Evolutionary conservation across 1,284 basidiomycete genomes (phyloP), one percentile per base, ranked within the genome.

Genomic region (Cryptococcus sp.): DNA sequence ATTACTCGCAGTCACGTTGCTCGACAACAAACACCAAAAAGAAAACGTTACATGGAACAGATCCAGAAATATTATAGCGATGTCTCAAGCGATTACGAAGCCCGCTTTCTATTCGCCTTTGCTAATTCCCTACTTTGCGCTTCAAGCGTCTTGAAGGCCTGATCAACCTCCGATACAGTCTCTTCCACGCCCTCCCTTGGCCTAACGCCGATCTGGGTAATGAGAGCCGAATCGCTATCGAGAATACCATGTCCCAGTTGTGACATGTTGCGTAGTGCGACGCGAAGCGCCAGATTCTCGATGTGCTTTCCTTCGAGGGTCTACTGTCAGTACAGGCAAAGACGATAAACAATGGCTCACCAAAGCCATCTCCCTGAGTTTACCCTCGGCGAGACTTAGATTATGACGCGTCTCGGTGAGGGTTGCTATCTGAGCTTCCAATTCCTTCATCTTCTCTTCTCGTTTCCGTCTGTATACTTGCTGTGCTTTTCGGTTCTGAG

Each of bases 401-500:
- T 18, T 64, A 59, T 14, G 61, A 57, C 1, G 60, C 55, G 49
- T 70, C 69, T n/a, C n/a, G n/a, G n/a, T n/a, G n/a, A n/a, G n/a
- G n/a, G n/a, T n/a, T n/a, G n/a, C n/a, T n/a, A n/a, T n/a, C n/a
- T n/a, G n/a, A 2, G 53, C 42, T 53, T 73, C 70, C 25, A 74
- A 62, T 54, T 67, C 58, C 53, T 70, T 70, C 60, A 75, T 74
- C 55, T 65, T 55, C 56, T 75, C 72, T 52, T 75, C 73, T 25
- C 73, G 60, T 32, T 66, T 50, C 43, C 68, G 60, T 22, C 73
- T 56, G 62, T 72, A 75, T 4, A 67, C 65, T 51, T 73, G 72
- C 55, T 75, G 73, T 4, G 73, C 73, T 42, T 67, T 66, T 19
- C 70, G 67, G 54, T 75, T 75, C 59, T 75, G 73, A 54, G 73